Conservation (phyloP, 116 monocot species). For the Dioscorea cayenensis region DNA sequence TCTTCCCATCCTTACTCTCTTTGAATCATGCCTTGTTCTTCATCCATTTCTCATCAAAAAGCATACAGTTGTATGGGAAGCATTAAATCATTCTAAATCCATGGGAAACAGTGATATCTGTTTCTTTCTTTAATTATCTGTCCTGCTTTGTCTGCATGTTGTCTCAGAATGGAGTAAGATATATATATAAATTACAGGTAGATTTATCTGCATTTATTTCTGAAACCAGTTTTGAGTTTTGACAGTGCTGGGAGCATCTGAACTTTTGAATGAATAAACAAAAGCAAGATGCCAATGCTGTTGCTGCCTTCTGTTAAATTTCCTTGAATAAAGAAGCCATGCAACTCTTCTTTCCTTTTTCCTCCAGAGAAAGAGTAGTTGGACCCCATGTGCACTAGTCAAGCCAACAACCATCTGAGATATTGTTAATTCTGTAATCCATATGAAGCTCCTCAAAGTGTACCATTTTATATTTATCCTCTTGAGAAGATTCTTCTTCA, state of each 20-base stretch:
- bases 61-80: not conserved
- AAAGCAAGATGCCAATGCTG: slow-evolving; percentile 3
- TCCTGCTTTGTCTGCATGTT: no score
- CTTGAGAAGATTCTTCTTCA: not conserved
- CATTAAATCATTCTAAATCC: not conserved
- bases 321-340: not conserved
- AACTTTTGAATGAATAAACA: not conserved
- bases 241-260: not conserved
- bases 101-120: not conserved
- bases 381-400: not conserved
- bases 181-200: no score
- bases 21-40: slow-evolving; percentile 6
- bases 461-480: no score
- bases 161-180: no score
- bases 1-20: not conserved
- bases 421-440: no score
- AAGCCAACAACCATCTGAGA: no score
- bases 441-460: no score
- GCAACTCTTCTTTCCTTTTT: not conserved
- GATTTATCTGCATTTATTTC: no score
- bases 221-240: not conserved
- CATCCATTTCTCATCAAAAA: not conserved
- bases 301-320: not conserved
- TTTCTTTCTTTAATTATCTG: not conserved
- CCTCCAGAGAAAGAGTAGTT: not conserved